Evolutionary conservation across 108 stramenopile genomes (phyloP).

Genomic region (Cyclotella sp.): DNA sequence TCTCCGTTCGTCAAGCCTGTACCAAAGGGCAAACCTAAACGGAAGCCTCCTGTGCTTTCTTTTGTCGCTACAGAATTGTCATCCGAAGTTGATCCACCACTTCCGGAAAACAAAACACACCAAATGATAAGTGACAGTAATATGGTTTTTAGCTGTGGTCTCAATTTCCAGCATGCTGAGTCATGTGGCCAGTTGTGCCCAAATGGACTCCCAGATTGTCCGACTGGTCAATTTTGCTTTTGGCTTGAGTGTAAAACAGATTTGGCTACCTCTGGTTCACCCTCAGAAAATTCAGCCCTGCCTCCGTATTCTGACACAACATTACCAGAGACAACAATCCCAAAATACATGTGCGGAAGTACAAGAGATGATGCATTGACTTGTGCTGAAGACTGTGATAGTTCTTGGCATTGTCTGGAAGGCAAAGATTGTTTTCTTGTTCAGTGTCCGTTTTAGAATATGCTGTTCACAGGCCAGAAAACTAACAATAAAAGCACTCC

Average conservation of each 20-base stretch:
- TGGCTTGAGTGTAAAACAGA: slow-evolving; percentile 22
- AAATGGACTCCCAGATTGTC: slow-evolving; percentile 28
- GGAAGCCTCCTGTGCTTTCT: not conserved
- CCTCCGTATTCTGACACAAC: not conserved
- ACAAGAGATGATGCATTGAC: slow-evolving; percentile 24
- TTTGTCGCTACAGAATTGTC: not conserved
- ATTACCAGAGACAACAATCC: not conserved
- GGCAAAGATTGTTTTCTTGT: slow-evolving; percentile 35
- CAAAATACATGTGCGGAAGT: slow-evolving; percentile 30
- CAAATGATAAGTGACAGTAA: not conserved
- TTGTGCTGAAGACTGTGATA: slow-evolving; percentile 29
- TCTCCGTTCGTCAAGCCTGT: not conserved
- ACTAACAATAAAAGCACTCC: too few species aligned
- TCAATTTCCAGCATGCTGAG: slow-evolving; percentile 14
- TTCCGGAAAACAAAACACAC: not conserved
- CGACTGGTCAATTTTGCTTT: slow-evolving; percentile 28
- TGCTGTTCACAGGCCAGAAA: too few species aligned
- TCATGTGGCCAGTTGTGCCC: slow-evolving; percentile 18
- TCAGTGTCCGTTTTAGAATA: slow-evolving; percentile 14
- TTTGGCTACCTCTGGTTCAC: not conserved
- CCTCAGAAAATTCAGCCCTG: not conserved
- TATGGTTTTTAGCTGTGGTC: slow-evolving; percentile 20
- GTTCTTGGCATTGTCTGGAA: slow-evolving; percentile 18
- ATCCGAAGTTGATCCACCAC: not conserved
- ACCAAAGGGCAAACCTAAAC: not conserved